phyloP scores from a whole-genome alignment of 345 rosid genomes.

The Bruguiera parviflora region DNA sequence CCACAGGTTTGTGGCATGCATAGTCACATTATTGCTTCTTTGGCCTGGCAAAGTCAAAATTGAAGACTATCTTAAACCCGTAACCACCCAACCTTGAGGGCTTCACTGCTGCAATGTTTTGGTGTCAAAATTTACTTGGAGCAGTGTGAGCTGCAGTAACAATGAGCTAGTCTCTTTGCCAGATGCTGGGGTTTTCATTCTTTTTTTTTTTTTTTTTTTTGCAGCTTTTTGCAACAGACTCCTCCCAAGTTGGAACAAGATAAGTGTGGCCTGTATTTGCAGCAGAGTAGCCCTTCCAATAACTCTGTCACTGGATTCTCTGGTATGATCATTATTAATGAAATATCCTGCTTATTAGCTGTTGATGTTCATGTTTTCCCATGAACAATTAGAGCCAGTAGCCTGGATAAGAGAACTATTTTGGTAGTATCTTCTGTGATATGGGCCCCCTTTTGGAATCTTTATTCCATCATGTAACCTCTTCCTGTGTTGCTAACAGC shows the following conservation, averaged over 20 bases:
- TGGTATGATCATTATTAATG: slow-evolving; percentile 31
- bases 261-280: slow-evolving; percentile 25
- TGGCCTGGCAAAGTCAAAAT: not conserved
- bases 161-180: slow-evolving; percentile 1
- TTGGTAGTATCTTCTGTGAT: slow-evolving; percentile 44
- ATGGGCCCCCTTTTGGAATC: slow-evolving; percentile 56
- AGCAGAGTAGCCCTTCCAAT: slow-evolving; percentile 34
- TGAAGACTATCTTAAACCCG: not conserved
- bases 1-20: no score
- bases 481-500: slow-evolving; percentile 64
- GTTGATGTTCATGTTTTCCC: slow-evolving; percentile 16
- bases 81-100: not conserved
- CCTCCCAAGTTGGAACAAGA: slow-evolving; percentile 32
- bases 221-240: slow-evolving; percentile 35
- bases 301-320: slow-evolving; percentile 30
- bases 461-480: slow-evolving; percentile 41
- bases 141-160: no score
- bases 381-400: slow-evolving; percentile 30
- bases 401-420: slow-evolving; percentile 54
- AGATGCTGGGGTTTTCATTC: not conserved
- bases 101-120: not conserved
- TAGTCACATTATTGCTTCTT: not conserved
- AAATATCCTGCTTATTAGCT: slow-evolving; percentile 13
- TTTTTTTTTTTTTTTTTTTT: not conserved
- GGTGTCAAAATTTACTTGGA: not conserved